Base-by-base conservation (phyloP, 169 alveolate genomes). In the Perkinsus chesapeaki region DNA sequence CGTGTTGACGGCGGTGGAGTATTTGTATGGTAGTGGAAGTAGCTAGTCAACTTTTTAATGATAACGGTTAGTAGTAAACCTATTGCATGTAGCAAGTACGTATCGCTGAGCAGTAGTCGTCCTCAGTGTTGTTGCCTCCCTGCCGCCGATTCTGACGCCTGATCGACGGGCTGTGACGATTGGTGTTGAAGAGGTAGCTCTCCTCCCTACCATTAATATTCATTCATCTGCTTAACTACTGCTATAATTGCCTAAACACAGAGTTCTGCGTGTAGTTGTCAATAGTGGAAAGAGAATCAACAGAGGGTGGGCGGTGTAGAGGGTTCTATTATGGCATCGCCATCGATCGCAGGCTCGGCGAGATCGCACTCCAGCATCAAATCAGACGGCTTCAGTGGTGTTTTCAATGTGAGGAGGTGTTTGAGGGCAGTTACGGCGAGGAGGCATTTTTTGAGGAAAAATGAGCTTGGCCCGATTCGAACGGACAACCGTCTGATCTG, bases 401-500 rank as follows among this genome's bases (percentile, higher is more conserved):
- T 60, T 3, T 60, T 60, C 82, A 60, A 60, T 60, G 82, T 60
- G 27, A 9, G 27, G 27, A 60, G 82, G 23, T 1, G 82, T 1
- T 0, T n/a, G n/a, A n/a, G 37, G 12, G 36, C 12, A 20, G 82
- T 1, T 1, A 60, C 31, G 27, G 36, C 82, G 12, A 60, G 3
- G 7, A 5, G 12, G 27, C 7, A 60, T 5, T 60, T 23, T 16
- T n/a, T n/a, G n/a, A n/a, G 27, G 82, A 12, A 16, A 60, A 60
- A 60, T 60, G 82, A 60, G 82, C 82, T 60, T 60, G 82, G 82
- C 82, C 82, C 82, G 82, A 60, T 60, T 60, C 82, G 82, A 60
- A 60, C 82, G 82, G 82, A 60, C 82, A 60, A 60, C 82, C 82
- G 82, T 60, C 82, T 60, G 82, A 60, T 60, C 82, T 60, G 82